Evolutionary conservation across 2,329 filamentous ascomycete species (phyloP).

Genomic region (Calonectria pauciramosa): DNA sequence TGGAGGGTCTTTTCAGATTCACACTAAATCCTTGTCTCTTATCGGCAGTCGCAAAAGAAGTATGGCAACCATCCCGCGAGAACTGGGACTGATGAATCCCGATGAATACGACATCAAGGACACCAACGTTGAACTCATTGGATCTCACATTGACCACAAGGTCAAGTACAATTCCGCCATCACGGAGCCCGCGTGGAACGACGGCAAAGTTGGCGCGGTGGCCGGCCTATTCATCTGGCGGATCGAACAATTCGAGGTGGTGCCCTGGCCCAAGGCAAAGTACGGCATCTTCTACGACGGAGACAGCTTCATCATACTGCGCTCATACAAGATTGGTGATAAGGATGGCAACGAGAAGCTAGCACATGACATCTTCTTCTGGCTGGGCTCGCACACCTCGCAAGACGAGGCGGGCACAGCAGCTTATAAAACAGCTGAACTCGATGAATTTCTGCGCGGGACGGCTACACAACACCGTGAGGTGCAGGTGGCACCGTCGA

Average conservation of each 20-base stretch:
- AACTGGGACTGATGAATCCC: conserved; percentile 72
- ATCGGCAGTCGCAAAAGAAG: background rate
- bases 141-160: conserved; percentile 74
- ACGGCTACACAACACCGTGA: conserved; percentile 76
- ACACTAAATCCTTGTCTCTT: background rate
- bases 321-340: conserved; percentile 68
- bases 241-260: conserved; percentile 76
- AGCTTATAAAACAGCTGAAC: conserved; percentile 79
- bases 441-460: conserved; percentile 76
- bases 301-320: conserved; percentile 76
- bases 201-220: conserved; percentile 64
- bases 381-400: conserved; percentile 74
- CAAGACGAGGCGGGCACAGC: conserved; percentile 79
- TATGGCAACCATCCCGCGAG: conserved; percentile 66
- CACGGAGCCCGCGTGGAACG: conserved; percentile 77
- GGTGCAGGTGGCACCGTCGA: conserved; percentile 70
- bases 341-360: conserved; percentile 60
- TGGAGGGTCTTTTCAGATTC: background rate
- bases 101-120: conserved; percentile 78
- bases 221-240: conserved; percentile 75
- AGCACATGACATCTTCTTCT: conserved; percentile 78
- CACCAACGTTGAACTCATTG: conserved; percentile 77
- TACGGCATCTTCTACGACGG: conserved; percentile 76
- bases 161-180: conserved; percentile 77
- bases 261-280: conserved; percentile 69